Evolutionary conservation across 495 filamentous ascomycete genomes (phyloP), one percentile per base, ranked within the genome.

Genomic region (Wilcoxina mikolae): DNA sequence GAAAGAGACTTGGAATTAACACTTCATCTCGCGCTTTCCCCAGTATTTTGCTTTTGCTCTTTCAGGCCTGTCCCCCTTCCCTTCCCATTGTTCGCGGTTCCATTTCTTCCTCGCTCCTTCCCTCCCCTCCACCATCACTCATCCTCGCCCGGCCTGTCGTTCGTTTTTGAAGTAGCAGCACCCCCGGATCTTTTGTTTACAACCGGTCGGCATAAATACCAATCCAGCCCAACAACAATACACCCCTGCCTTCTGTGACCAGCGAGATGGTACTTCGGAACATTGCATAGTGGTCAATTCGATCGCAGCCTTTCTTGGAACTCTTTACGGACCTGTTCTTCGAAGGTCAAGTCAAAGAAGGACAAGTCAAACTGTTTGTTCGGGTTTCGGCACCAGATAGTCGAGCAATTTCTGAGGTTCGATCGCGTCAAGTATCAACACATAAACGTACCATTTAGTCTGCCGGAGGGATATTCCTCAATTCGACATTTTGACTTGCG

Each of bases 261-360:
- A 28, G 20, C 46, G 46, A 49, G 22, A 49, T 49, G 46, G 22
- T 49, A 18, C 22, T 15, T 27, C 20, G 24, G 22, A 9, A 27
- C 46, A 5, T 18, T 23, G 49, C 31, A 52, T 52, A 52, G 49
- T 52, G 49, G 49, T 52, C 49, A 52, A 52, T 38, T 52, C 33
- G 49, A 52, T 52, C 49, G 49, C 49, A 52, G 22, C 22, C 27
- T 11, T 29, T 49, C 29, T 27, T 15, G 46, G 12, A 49, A 27
- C 27, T 15, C 25, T 15, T 49, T 29, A 11, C 24, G 46, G 3
- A 11, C 46, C 12, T 20, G 9, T 11, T 49, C 25, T 4, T 27
- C 29, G 39, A 20, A 10, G 12, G 11, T 23, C 15, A 29, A 27
- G 25, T 12, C 12, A 29, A 49, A 48, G 29, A 29, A 28, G 12